phyloP scores from a whole-genome alignment of 345 rosid genomes.

The Physaria fendleri region DNA sequence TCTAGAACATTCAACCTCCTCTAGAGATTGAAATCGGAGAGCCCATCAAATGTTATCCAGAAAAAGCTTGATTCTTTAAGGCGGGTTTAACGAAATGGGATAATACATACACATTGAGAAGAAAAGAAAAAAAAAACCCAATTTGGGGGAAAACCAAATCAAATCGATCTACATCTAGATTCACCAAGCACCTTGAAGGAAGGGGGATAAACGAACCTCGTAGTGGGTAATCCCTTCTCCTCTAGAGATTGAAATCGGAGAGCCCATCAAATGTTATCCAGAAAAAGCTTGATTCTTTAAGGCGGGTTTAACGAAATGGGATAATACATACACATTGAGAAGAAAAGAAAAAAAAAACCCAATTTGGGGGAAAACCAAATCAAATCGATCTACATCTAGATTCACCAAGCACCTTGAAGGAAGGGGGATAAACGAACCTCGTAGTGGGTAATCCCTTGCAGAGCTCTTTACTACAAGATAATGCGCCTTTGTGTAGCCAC shows the following conservation, averaged over 20 bases:
- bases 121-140: constrained; percentile 6
- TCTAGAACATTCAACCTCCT: not conserved
- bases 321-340: not conserved
- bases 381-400: constrained; percentile 1
- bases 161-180: constrained; percentile 3
- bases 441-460: constrained; percentile 34
- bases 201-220: constrained; percentile 20
- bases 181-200: not conserved
- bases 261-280: not conserved
- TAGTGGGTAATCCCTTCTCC: constrained; percentile 33
- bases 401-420: not conserved
- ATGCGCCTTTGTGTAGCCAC: constrained; percentile 59
- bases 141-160: not conserved
- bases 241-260: not conserved
- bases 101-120: not conserved
- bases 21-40: not conserved
- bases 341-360: not conserved
- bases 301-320: not conserved
- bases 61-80: not conserved
- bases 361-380: not conserved
- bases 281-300: not conserved
- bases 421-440: constrained; percentile 18
- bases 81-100: not conserved
- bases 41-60: not conserved
- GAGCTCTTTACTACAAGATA: constrained; percentile 36